phyloP scores from a whole-genome alignment of 2,329 filamentous ascomycete species.

The Zymoseptoria ardabiliae region DNA sequence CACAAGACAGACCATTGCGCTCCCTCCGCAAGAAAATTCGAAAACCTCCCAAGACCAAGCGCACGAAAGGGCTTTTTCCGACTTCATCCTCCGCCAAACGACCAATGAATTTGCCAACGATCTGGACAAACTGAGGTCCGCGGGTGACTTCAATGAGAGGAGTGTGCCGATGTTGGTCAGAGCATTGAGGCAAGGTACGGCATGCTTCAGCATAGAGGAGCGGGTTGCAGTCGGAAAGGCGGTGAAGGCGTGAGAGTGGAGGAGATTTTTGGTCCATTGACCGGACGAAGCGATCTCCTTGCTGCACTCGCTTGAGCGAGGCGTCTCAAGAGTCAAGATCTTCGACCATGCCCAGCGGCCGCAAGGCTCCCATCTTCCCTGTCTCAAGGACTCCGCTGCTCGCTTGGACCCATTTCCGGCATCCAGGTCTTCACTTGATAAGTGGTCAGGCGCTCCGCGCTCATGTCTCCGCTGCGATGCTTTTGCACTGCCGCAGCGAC shows the following conservation, averaged over 20 bases:
- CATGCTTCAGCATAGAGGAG: slow-evolving; percentile 52
- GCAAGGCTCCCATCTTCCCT: no score
- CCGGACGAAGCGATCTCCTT: no score
- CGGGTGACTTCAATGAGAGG: slow-evolving; percentile 64
- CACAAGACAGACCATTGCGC: background rate
- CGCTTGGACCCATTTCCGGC: no score
- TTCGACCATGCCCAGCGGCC: no score
- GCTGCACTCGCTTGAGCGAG: no score
- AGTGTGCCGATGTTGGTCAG: slow-evolving; percentile 57
- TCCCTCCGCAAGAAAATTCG: background rate
- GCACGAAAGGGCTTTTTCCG: slow-evolving; percentile 43
- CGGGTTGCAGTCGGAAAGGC: slow-evolving; percentile 34
- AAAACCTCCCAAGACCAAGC: slow-evolving; percentile 3
- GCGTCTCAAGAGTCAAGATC: no score
- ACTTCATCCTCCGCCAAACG: slow-evolving; percentile 62
- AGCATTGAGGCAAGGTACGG: slow-evolving; percentile 60
- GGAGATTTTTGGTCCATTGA: background rate
- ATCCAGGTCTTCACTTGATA: no score
- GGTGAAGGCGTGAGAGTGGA: background rate
- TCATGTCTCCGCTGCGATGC: no score
- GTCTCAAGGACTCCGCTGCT: no score
- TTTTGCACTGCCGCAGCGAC: no score
- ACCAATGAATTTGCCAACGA: slow-evolving; percentile 68
- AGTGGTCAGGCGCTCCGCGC: no score
- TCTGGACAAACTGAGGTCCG: slow-evolving; percentile 59